Evolutionary conservation across 2,329 filamentous ascomycete species (phyloP), one percentile per base, ranked within the genome.

Genomic region (Diplodia scrobiculata): DNA sequence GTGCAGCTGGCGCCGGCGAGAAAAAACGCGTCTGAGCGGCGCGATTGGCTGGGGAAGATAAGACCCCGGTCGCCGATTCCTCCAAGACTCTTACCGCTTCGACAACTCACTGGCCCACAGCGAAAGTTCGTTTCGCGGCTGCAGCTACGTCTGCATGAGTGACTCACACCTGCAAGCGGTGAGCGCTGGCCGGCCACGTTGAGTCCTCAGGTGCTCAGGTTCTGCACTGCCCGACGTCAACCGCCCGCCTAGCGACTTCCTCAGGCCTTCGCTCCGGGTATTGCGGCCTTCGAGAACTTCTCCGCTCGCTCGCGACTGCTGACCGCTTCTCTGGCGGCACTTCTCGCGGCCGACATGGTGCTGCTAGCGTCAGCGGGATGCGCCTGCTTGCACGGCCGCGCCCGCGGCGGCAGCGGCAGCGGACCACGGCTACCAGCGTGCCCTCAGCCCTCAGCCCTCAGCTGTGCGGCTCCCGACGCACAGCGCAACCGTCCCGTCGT

Each of bases 91-190:
- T 50, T 47, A 65, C 63, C 53, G 63, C 62, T 50, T 51, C 48
- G 64, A 54, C 64, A 66, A 51, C 64, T 66, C 64, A 66, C 63
- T 65, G 63, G 63, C 63, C 53, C 41, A 55, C 63, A 59, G 54
- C 34, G 47, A 58, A 59, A 55, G 53, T 59, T 51, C 29, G 65
- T 66, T 66, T 63, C 65, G 65, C 36, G 55, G 48, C 48, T 66
- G 55, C 65, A 62, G 48, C 48, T 47, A 25, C 64, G n/a, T 36
- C 54, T 66, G 63, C 63, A 66, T 13, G 34, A 34, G 55, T 63
- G 65, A 66, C 65, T 66, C 65, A 66, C 48, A 54, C 48, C 51
- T 63, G 47, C 50, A 50, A 63, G 48, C 60, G 60, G 58, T 62
- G 58, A 62, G 19, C 41, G 58, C 41, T 62, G 41, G 58, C 41